Evolutionary conservation across 257 asterid genomes (phyloP).

Genomic region (Marsdenia floribunda): DNA sequence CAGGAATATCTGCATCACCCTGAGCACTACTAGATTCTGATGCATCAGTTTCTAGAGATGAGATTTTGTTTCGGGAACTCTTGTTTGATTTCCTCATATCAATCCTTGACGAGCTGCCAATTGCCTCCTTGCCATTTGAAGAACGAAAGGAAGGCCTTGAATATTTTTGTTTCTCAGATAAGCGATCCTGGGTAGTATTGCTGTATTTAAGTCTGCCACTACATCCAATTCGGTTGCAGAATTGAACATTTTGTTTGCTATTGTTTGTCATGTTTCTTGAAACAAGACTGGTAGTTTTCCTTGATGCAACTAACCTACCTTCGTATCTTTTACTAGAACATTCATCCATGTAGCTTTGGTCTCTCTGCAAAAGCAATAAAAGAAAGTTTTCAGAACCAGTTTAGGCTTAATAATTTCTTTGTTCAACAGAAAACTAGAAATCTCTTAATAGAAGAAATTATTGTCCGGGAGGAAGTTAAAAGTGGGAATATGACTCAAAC

Average conservation of each 20-base stretch:
- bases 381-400: neutral
- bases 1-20: constrained; percentile 24
- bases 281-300: constrained; percentile 31
- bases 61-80: constrained; percentile 30
- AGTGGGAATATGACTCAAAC: neutral
- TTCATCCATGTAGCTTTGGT: constrained; percentile 31
- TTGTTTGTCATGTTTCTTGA: constrained; percentile 27
- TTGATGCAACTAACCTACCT: constrained; percentile 28
- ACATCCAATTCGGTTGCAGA: constrained; percentile 82
- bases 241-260: constrained; percentile 44
- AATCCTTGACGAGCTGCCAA: constrained; percentile 34
- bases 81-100: constrained; percentile 25
- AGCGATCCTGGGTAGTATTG: constrained; percentile 29
- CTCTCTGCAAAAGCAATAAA: neutral
- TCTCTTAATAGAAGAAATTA: neutral
- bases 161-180: constrained; percentile 41
- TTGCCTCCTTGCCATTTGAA: constrained; percentile 35
- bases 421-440: neutral
- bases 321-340: constrained; percentile 39
- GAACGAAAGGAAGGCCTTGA: constrained; percentile 34
- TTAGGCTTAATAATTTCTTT: neutral
- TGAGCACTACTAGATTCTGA: constrained; percentile 31
- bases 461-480: neutral
- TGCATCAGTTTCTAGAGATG: constrained; percentile 29
- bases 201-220: constrained; percentile 54